A percentile compares a stretch with the other conserved stretches of the same genome.
Conservation (phyloP, 805 yeast genomes). For the Wickerhamia fluorescens region DNA sequence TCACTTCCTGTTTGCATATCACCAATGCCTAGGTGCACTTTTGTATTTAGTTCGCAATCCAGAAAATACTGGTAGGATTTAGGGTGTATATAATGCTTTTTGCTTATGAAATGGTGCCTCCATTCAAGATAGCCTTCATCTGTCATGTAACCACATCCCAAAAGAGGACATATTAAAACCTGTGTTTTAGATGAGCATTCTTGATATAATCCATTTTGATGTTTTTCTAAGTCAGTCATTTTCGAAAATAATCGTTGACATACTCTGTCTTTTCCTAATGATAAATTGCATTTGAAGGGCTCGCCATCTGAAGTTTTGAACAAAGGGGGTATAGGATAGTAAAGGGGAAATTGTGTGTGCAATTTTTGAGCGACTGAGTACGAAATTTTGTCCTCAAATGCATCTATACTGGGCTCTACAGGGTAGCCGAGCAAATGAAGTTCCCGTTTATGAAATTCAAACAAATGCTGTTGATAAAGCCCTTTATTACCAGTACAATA, state of each 20-base stretch:
- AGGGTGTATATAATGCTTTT: no score
- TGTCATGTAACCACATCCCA: slow-evolving; percentile 35
- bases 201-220: slow-evolving; percentile 9
- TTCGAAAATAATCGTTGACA: slow-evolving; percentile 13
- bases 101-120: slow-evolving; percentile 24
- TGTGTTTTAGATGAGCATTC: slow-evolving; percentile 24
- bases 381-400: not conserved
- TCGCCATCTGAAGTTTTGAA: no score
- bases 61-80: no score
- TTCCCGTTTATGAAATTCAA: slow-evolving; percentile 13
- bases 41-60: no score
- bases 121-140: slow-evolving; percentile 23
- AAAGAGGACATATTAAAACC: slow-evolving; percentile 29
- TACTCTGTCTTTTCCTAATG: slow-evolving; percentile 4
- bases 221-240: slow-evolving; percentile 11
- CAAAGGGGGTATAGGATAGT: not conserved
- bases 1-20: no score
- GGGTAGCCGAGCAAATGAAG: slow-evolving; percentile 22
- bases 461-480: slow-evolving; percentile 19
- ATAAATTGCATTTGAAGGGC: no score
- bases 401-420: slow-evolving; percentile 2
- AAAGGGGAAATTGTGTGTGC: slow-evolving; percentile 1
- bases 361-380: not conserved
- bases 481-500: slow-evolving; percentile 23
- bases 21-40: no score